Percentiles rank a stretch among this genome's conserved stretches.
These are phyloP conservation scores for Sordariomycetes sp. DNA, from an alignment of 2,329 filamentous ascomycete species.

Conservation along the genomic window DNA sequence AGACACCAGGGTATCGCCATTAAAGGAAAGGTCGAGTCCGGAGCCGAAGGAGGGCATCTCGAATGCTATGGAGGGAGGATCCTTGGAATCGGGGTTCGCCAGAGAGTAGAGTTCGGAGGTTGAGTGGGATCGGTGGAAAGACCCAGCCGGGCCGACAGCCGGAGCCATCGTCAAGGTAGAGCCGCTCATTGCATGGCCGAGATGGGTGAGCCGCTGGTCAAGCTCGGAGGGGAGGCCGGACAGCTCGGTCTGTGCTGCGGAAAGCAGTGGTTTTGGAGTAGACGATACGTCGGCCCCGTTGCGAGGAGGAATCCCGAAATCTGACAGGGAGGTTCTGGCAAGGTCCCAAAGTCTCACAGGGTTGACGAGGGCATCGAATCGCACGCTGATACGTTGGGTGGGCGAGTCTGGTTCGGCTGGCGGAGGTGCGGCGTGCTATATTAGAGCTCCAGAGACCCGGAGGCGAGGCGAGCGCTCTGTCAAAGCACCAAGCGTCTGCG, in stretches of 20 bases:
- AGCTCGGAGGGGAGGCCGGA: slow-evolving; percentile 6
- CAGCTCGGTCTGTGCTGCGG: neutral
- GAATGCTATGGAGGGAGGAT: slow-evolving; percentile 23
- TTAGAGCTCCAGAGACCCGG: neutral
- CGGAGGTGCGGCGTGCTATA: neutral
- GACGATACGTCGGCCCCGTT: neutral
- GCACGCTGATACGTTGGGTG: neutral
- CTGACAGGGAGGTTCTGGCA: neutral
- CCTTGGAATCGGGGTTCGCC: slow-evolving; percentile 16
- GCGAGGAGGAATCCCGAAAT: neutral
- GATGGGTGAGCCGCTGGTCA: slow-evolving; percentile 9
- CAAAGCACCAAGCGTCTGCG: neutral
- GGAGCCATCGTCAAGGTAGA: slow-evolving; percentile 26
- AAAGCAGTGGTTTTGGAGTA: neutral
- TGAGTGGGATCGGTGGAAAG: slow-evolving; percentile 22
- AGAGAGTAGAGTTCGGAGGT: slow-evolving; percentile 15
- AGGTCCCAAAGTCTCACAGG: neutral
- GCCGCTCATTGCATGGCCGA: slow-evolving; percentile 23
- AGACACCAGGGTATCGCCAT: slow-evolving; percentile 7
- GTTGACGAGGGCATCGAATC: neutral
- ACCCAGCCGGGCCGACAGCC: slow-evolving; percentile 20
- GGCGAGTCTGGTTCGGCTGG: neutral
- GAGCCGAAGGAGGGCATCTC: slow-evolving; percentile 43
- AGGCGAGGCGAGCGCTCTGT: neutral
- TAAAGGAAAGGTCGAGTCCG: slow-evolving; percentile 30